These are phyloP conservation scores for Aciculosporium take DNA, from an alignment of 2,329 filamentous ascomycete species.

Conservation along the genomic window DNA sequence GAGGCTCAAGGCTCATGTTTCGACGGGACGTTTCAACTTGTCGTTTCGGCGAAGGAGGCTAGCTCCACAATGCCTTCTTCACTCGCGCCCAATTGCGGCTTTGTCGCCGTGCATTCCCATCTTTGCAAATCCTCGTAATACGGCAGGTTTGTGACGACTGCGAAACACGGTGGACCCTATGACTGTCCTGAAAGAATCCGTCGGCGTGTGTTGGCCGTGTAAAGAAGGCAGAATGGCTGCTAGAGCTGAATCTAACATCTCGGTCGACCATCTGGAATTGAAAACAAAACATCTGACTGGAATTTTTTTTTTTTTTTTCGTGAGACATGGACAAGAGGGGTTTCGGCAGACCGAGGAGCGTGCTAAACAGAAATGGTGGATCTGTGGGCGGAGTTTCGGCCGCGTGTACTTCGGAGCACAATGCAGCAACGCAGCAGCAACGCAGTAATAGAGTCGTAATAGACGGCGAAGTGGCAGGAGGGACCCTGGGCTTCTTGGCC, in stretches of 20 bases:
- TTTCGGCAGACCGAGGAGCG: neutral
- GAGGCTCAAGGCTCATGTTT: neutral
- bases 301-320: neutral
- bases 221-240: neutral
- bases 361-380: neutral
- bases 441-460: slow-evolving; percentile 1
- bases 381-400: neutral
- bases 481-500: neutral
- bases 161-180: neutral
- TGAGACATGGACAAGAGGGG: neutral
- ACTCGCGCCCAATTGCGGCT: neutral
- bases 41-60: neutral
- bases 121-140: neutral
- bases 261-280: neutral
- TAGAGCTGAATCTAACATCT: neutral
- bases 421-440: neutral
- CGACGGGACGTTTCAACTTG: neutral
- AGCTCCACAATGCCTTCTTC: neutral
- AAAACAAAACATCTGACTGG: slow-evolving; percentile 1
- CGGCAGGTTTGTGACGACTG: neutral
- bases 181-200: neutral
- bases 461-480: neutral
- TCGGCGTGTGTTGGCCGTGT: neutral
- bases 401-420: neutral
- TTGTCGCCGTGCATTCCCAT: neutral